Evolutionary conservation across 2,329 filamentous ascomycete species (phyloP).

Genomic region (Cyclaneusma minus): DNA sequence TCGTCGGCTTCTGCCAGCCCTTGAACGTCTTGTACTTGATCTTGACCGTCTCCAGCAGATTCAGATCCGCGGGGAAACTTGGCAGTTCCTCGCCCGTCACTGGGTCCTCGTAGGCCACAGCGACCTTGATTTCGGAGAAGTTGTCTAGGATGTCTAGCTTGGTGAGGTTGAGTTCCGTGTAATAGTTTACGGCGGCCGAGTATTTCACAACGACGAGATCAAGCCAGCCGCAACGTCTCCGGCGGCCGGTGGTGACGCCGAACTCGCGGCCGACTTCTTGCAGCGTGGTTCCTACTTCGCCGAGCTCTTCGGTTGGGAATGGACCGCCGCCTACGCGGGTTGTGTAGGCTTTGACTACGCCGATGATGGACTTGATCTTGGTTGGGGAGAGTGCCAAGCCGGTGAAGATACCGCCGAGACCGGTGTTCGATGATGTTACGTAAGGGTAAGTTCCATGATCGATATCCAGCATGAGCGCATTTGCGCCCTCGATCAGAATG

Average conservation of each 20-base stretch:
- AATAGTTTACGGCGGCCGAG: slow-evolving; percentile 48
- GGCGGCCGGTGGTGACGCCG: slow-evolving; percentile 31
- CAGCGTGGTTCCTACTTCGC: slow-evolving; percentile 28
- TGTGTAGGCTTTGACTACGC: slow-evolving; percentile 54
- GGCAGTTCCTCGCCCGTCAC: slow-evolving; percentile 31
- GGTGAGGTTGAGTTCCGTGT: slow-evolving; percentile 43
- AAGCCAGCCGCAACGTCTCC: too few relatives aligned
- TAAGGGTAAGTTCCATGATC: slow-evolving; percentile 44
- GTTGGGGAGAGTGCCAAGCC: slow-evolving; percentile 45
- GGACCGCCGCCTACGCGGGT: slow-evolving; percentile 45
- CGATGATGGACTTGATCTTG: slow-evolving; percentile 44
- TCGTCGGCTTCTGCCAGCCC: slow-evolving; percentile 54
- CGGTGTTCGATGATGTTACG: slow-evolving; percentile 29
- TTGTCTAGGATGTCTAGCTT: slow-evolving; percentile 58
- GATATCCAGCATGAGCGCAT: slow-evolving; percentile 53
- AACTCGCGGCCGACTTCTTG: slow-evolving; percentile 30
- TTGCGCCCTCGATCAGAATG: slow-evolving; percentile 55
- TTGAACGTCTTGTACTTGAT: slow-evolving; percentile 53
- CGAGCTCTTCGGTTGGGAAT: slow-evolving; percentile 48
- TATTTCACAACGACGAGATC: slow-evolving; percentile 50
- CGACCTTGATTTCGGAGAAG: slow-evolving; percentile 61
- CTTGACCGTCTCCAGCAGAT: slow-evolving; percentile 39
- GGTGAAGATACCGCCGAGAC: slow-evolving; percentile 44
- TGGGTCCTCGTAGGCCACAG: slow-evolving; percentile 48
- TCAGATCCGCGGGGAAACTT: slow-evolving; percentile 49